Evolutionary conservation across 1,284 basidiomycete species (phyloP), one percentile per base, ranked within the genome.

Genomic region (Athelia psychrophila): DNA sequence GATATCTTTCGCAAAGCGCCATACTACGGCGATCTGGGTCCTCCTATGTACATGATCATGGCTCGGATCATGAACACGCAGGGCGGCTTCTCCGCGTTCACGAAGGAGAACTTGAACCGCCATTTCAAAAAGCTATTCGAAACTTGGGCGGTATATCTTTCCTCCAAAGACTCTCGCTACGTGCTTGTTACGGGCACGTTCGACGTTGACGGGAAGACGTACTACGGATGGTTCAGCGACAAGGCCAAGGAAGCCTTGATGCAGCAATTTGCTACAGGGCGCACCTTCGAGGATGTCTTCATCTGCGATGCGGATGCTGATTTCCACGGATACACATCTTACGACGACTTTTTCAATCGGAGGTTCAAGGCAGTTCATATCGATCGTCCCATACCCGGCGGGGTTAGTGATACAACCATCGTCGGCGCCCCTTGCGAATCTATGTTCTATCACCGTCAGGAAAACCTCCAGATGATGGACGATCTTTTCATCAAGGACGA

Each of bases 401-500:
- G 45, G 8, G 62, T 69, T 5, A 62, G 65, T 6, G 60, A 74
- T 54, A 63, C 68, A 54, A 51, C 60, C 32, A 56, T 73, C 46
- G 56, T 75, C 40, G 67, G 55, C 44, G 68, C 68, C 53, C 50
- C 50, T 57, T 20, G 56, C 56, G 16, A 58, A 50, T 55, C 57
- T 18, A 48, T 25, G 18, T 30, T 53, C 40, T 54, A 51, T 49
- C 32, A 47, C 27, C 16, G 44, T 15, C 47, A 52, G 47, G 33
- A 54, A 4, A 54, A 71, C 52, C 66, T 72, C 23, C 48, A 68
- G 12, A 54, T 51, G 13, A 44, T 60, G 3, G 69, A 72, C 48
- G 59, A 60, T 32, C 71, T 75, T 56, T 73, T 69, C 67, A 54
- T 73, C 58, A 76, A 75, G 54, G 69, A 66, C n/a, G 65, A 73